Base-by-base conservation (phyloP, 169 alveolate genomes). In the Plasmodium berghei region DNA sequence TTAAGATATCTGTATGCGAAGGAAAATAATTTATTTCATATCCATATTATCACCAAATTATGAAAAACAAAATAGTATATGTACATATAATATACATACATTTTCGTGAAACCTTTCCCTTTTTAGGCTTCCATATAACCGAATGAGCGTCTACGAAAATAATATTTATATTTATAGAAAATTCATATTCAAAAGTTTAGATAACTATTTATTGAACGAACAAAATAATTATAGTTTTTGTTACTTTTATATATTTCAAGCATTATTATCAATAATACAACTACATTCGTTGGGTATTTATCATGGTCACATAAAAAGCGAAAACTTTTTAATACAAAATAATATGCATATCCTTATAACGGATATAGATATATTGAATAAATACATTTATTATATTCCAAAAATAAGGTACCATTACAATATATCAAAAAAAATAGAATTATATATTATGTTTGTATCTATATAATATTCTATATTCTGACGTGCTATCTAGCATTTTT, bases 231-330 rank as follows among this genome's bases (percentile, higher is more conserved):
- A 77, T 16, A 56, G 69, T 18, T 77, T 64, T 69, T 63, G 28
- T 16, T 69, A 77, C 46, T 77, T 77, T 45, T 48, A 73, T 26
- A 69, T 70, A 22, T 87, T 91, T 87, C 94, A 91, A 58, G 71
- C 67, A 18, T 56, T 91, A 45, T 55, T 91, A 0, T 34, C 94
- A 5, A 56, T 91, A 10, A 61, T 72, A 16, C 94, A 91, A 24
- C 66, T 91, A 28, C 94, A 91, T 71, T 86, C 90, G 24, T 49
- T 86, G 4, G 90, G 90, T 3, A 40, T 91, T 34, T 91, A 88
- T 48, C 94, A 91, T 73, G 94, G 94, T 3, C 92, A 91, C 34
- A 85, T 91, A 40, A 91, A 91, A 69, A 87, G 75, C 22, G 94
- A 91, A 72, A 91, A 91, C 49, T 71, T 91, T 24, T 54, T 91